phyloP scores from a whole-genome alignment of 179 eudicot genomes.

The Beta lomatogona region DNA sequence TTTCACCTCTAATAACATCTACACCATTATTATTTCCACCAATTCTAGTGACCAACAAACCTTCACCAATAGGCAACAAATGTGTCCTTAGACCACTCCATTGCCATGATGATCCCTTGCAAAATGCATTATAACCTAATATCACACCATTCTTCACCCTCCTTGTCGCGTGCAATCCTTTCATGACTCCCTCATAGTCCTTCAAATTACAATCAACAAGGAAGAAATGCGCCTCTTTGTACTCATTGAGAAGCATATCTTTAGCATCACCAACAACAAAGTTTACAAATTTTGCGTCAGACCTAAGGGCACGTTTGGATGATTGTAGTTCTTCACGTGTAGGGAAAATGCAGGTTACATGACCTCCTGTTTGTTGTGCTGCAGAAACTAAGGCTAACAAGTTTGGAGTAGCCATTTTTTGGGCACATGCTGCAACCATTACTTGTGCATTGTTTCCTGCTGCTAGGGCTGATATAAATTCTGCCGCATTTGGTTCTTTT shows the following conservation, averaged over 20 bases:
- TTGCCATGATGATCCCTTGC: slow-evolving; percentile 40
- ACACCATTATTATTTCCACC: slow-evolving; percentile 10
- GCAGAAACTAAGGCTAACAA: slow-evolving; percentile 38
- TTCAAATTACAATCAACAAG: slow-evolving; percentile 33
- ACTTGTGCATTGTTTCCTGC: slow-evolving; percentile 47
- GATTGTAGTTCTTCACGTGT: slow-evolving; percentile 10
- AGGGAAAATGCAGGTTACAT: slow-evolving; percentile 33
- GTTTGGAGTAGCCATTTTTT: slow-evolving; percentile 25
- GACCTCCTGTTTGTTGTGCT: slow-evolving; percentile 40
- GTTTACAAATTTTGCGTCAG: slow-evolving; percentile 17
- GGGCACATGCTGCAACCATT: slow-evolving; percentile 31
- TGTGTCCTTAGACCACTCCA: slow-evolving; percentile 44
- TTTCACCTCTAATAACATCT: slow-evolving; percentile 12
- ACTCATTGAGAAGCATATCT: slow-evolving; percentile 24
- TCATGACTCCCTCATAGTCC: slow-evolving; percentile 26
- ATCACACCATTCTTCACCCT: slow-evolving; percentile 25
- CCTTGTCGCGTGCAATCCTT: slow-evolving; percentile 15
- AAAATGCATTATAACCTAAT: slow-evolving; percentile 37
- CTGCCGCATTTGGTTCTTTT: slow-evolving; percentile 38
- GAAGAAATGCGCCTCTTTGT: slow-evolving; percentile 30
- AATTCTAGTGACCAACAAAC: slow-evolving; percentile 33
- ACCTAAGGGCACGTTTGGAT: slow-evolving; percentile 24
- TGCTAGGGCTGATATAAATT: slow-evolving; percentile 44
- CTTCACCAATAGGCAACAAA: slow-evolving; percentile 44
- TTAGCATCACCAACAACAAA: slow-evolving; percentile 33